These are phyloP conservation scores for Ophiostoma quercus DNA, from an alignment of 2,329 filamentous ascomycete species.

Conservation along the genomic window DNA sequence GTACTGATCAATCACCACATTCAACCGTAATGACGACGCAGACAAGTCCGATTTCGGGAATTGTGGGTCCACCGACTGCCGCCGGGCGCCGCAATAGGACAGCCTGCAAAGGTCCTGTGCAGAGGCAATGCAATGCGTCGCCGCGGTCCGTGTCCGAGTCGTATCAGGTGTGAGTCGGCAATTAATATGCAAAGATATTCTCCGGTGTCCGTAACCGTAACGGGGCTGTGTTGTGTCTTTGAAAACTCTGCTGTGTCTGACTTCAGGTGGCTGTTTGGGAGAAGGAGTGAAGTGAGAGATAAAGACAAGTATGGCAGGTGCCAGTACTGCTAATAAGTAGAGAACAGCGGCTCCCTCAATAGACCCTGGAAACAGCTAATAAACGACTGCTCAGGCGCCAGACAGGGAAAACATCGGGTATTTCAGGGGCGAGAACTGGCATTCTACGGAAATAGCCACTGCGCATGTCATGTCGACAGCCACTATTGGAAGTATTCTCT, in stretches of 20 bases:
- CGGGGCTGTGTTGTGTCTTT: neutral
- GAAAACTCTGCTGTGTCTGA: neutral
- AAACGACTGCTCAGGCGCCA: neutral
- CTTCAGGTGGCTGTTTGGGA: neutral
- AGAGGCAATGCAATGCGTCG: neutral
- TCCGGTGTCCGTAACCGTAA: neutral
- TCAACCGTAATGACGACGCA: neutral
- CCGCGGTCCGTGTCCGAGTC: neutral
- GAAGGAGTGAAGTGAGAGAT: neutral
- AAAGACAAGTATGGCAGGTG: neutral
- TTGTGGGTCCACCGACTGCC: slow-evolving; percentile 21
- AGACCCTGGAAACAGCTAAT: neutral
- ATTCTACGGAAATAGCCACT: slow-evolving; percentile 2
- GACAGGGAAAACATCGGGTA: neutral
- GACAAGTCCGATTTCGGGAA: slow-evolving; percentile 15
- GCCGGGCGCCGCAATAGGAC: slow-evolving; percentile 15
- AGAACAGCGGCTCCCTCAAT: neutral
- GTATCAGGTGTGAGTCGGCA: neutral
- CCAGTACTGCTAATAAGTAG: no score
- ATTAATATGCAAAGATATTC: neutral
- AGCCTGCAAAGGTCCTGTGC: neutral
- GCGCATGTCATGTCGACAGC: neutral
- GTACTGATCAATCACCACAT: neutral
- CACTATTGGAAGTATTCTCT: neutral
- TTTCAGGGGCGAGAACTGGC: neutral